Evolutionary conservation across 2,329 filamentous ascomycete species (phyloP).

Genomic region (Diaporthe capsici): DNA sequence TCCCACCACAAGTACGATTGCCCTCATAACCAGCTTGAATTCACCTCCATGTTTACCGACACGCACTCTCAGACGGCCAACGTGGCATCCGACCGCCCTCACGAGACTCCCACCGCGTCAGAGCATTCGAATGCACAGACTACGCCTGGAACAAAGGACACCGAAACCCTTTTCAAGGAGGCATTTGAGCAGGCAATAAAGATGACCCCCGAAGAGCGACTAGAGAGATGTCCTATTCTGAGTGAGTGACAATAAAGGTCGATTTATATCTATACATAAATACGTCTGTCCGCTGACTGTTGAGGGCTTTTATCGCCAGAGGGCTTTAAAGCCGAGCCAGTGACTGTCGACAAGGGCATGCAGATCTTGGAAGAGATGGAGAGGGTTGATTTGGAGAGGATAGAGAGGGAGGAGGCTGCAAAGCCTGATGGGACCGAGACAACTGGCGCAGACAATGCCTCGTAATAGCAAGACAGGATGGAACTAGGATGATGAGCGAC

Average conservation of each 20-base stretch:
- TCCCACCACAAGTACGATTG: not conserved
- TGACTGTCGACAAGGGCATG: not conserved
- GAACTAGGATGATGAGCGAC: no score
- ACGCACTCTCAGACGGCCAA: not conserved
- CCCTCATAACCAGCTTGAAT: not conserved
- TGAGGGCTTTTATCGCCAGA: not conserved
- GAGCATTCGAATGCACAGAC: not conserved
- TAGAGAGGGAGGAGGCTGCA: not conserved
- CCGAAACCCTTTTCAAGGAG: not conserved
- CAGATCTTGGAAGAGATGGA: not conserved
- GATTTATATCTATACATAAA: not conserved
- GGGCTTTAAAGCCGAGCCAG: accelerated
- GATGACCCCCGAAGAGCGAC: not conserved
- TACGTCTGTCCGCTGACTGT: not conserved
- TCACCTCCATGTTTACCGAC: not conserved
- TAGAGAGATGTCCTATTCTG: not conserved
- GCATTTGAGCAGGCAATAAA: not conserved
- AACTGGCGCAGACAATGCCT: not conserved
- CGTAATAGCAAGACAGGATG: no score
- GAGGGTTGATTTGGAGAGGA: not conserved
- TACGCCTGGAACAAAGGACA: not conserved
- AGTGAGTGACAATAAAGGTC: not conserved
- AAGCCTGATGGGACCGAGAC: not conserved
- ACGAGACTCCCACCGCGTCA: not conserved
- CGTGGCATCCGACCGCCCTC: not conserved